Percentiles rank a stretch among this genome's conserved stretches.
phyloP scores from a whole-genome alignment of 208 protist species.

The Trypanosoma cruzi region DNA sequence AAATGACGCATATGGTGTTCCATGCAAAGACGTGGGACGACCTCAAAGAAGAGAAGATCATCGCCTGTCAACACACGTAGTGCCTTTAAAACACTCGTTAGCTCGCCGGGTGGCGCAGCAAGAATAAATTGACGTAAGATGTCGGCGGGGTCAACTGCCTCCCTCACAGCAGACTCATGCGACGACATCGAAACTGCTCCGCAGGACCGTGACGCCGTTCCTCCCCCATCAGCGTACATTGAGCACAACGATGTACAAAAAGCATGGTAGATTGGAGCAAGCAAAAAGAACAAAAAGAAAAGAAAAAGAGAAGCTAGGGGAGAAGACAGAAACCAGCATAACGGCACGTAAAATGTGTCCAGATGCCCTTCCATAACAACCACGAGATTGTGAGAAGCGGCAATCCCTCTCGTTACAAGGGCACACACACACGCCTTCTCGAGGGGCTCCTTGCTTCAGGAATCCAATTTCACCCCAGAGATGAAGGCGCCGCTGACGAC shows the following conservation, averaged over 20 bases:
- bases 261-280: no score
- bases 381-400: neutral
- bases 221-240: neutral
- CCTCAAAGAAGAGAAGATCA: slow-evolving; percentile 25
- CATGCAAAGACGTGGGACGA: slow-evolving; percentile 20
- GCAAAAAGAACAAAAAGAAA: slow-evolving; percentile 16
- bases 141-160: neutral
- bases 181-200: neutral
- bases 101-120: slow-evolving; percentile 29
- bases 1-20: slow-evolving; percentile 25
- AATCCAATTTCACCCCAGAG: slow-evolving; percentile 67
- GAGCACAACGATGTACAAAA: neutral
- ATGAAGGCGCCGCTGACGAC: slow-evolving; percentile 42
- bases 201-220: neutral
- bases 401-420: neutral
- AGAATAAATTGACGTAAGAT: slow-evolving; percentile 29
- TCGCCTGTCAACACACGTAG: slow-evolving; percentile 26
- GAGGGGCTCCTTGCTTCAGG: neutral
- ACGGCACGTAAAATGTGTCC: neutral
- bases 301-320: neutral
- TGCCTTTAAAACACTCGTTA: slow-evolving; percentile 12
- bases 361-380: neutral
- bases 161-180: neutral
- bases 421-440: neutral
- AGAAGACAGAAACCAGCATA: neutral